Evolutionary conservation across 805 yeast genomes (phyloP).

Genomic region (Maudiozyma bulderi): DNA sequence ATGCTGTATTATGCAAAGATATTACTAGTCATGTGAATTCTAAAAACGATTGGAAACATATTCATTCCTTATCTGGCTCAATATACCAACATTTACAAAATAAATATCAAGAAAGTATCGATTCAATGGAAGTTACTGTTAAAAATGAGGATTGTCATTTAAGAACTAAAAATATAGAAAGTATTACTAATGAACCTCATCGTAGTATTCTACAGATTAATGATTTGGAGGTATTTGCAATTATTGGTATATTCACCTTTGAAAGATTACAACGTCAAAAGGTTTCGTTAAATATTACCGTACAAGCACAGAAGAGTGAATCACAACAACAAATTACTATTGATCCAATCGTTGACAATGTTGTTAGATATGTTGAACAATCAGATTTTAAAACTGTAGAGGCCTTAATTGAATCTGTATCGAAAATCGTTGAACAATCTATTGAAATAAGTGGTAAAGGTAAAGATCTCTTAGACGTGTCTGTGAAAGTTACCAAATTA

Average conservation of each 20-base stretch:
- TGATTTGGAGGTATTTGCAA: conserved; percentile 51
- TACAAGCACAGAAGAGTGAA: conserved; percentile 4
- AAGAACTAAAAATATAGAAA: conserved; percentile 23
- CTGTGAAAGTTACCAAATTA: conserved; percentile 69
- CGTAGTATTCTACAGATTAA: conserved; percentile 32
- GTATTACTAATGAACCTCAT: conserved; percentile 3
- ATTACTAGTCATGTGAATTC: conserved; percentile 44
- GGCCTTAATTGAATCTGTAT: conserved; percentile 70
- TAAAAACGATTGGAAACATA: conserved; percentile 26
- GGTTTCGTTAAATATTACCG: conserved; percentile 45
- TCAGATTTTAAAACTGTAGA: conserved; percentile 88
- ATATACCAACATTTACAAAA: conserved; percentile 39
- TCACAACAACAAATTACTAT: conserved; percentile 33
- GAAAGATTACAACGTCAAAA: conserved; percentile 78
- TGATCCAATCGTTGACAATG: conserved; percentile 35
- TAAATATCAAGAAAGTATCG: conserved; percentile 14
- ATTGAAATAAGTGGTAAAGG: conserved; percentile 12
- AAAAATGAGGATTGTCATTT: conserved; percentile 21
- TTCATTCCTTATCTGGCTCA: conserved; percentile 35
- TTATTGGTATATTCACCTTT: conserved; percentile 90
- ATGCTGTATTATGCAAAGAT: conserved; percentile 70
- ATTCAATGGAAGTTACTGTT: conserved; percentile 12
- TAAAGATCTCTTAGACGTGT: background rate
- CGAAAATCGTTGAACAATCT: conserved; percentile 43
- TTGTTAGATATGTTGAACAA: conserved; percentile 56